Base-by-base conservation (phyloP, 305 asterid species). In the Plantago coronopus region DNA sequence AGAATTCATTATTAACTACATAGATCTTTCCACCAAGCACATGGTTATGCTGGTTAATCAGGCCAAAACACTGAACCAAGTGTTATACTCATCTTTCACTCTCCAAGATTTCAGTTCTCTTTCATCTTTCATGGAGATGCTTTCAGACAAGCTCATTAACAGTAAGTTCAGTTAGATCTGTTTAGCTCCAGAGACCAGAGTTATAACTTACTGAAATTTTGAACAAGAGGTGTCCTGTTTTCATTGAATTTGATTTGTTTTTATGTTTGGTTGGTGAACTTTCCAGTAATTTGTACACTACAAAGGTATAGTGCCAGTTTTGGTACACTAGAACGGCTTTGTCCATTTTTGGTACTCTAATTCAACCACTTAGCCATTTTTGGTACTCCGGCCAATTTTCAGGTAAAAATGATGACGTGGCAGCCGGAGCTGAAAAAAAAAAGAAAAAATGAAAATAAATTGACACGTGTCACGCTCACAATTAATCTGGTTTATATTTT, bases 21-120 rank as follows among this genome's bases (percentile, higher is more conserved):
- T 66, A 76, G 87, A 83, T 78, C 86, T 82, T 81, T 63, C 66
- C 77, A 67, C 79, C 63, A 43, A 53, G 73, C 93, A 89, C 95
- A 82, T 84, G 95, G 68, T 78, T 72, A 63, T 70, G 22, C 22
- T 10, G 64, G 70, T 22, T 5, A 27, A 27, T 2, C n/a, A n/a
- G n/a, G n/a, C n/a, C n/a, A 1, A 74, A 72, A 79, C 49, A 57
- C 70, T 78, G 82, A 82, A 79, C 89, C 74, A 55, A 74, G 61
- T 51, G 48, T 53, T 25, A 0, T 62, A 42, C 27, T 29, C 18
- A 34, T 54, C 19, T 17, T 69, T 54, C 50, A 18, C 12, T 13
- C 57, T 63, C 40, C 37, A 42, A 53, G 64, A 27, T 61, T 63
- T 34, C 43, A 34, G 50, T 57, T 67, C 2, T 59, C 57, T 73